Base-by-base conservation (phyloP, 495 filamentous ascomycete species). In the Aspergillus sparsus region DNA sequence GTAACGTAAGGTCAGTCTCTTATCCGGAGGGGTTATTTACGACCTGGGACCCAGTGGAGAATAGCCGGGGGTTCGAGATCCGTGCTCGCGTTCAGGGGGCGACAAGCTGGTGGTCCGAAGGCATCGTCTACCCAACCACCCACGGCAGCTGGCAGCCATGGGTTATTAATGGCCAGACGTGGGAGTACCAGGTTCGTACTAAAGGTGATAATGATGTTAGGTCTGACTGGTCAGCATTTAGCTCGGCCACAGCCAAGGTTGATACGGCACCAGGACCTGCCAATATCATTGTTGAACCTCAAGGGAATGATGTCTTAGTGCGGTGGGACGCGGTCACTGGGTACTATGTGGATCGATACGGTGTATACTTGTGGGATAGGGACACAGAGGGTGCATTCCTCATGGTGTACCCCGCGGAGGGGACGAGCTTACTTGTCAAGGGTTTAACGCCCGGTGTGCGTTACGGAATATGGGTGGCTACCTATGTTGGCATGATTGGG, bases 11-110 rank as follows among this genome's bases (percentile, higher is more conserved):
- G 47, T 50, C 1, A 13, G 13, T 27, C 4, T 12, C 5, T 12
- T 18, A n/a, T 32, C 16, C 47, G 12, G 32, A 18, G 32, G 47
- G 47, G 1, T 12, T 50, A n/a, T 21, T 12, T 0, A 21, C 47
- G 11, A 18, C n/a, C 13, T 50, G 47, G 47, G 47, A 50, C 6
- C 47, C 47, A 51, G 72, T 41, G 2, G 9, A 9, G 9, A 13
- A 13, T 8, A 13, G 9, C 9, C 37, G 37, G 9, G 37, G 37
- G 37, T 41, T 9, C 37, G 37, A 41, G 9, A 41, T 41, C 37
- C 37, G 37, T 13, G 37, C 37, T 3, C 37, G 37, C 9, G n/a
- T n/a, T n/a, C 37, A 13, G 2, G 37, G 37, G 9, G 37, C 37
- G 2, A 13, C 1, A 1, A 13, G 37, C 13, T 8, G 1, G 2